Percentiles rank a stretch among this genome's conserved stretches.
Conservation (phyloP, 148 eudicot genomes). For the Bassia scoparia region DNA sequence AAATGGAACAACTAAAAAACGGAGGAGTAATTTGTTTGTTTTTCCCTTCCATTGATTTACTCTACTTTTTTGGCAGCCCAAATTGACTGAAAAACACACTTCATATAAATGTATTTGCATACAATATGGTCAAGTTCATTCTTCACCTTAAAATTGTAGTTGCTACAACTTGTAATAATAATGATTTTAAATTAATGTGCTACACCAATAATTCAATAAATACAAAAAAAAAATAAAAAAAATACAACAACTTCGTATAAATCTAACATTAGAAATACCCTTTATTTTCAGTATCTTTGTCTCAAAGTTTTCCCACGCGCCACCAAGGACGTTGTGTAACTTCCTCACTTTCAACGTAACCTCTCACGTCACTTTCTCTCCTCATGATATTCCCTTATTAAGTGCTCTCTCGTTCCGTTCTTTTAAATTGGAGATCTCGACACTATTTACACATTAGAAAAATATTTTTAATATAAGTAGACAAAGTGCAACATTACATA, state of each 20-base stretch:
- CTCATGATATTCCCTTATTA: not conserved
- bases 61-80: not conserved
- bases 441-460: no score
- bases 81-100: conserved; percentile 5
- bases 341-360: not conserved
- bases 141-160: not conserved
- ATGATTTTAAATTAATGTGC: not conserved
- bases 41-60: not conserved
- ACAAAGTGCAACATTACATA: no score
- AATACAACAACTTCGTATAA: not conserved
- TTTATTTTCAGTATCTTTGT: not conserved
- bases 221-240: not conserved
- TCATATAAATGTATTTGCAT: not conserved
- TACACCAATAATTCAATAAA: not conserved
- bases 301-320: conserved; percentile 7
- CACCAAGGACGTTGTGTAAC: not conserved
- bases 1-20: no score
- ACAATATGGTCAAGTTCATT: conserved; percentile 8
- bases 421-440: no score
- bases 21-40: no score
- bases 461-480: no score
- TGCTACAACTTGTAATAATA: not conserved
- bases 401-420: no score
- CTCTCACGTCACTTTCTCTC: conserved; percentile 12
- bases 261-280: no score